Conservation (phyloP, 305 asterid species). For the Fraxinus xanthoxyloides region DNA sequence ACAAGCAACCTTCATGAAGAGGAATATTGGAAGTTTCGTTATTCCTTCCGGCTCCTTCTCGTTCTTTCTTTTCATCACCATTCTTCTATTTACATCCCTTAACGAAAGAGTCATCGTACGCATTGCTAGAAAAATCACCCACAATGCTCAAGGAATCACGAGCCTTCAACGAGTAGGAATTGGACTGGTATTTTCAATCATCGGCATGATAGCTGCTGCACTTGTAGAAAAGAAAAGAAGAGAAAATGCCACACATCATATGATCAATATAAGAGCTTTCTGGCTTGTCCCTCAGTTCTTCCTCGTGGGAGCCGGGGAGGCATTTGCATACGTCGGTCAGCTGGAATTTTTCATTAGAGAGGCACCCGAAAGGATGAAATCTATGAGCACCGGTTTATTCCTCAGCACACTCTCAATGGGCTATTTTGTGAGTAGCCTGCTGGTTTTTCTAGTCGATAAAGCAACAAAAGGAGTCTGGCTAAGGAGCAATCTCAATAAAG, state of each 20-base stretch:
- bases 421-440: constrained; percentile 69
- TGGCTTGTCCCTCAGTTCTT: constrained; percentile 85
- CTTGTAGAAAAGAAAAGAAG: constrained; percentile 53
- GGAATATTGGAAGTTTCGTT: constrained; percentile 45
- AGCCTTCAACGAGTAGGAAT: constrained; percentile 74
- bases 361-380: constrained; percentile 88
- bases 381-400: constrained; percentile 81
- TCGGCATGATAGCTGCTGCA: constrained; percentile 78
- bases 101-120: constrained; percentile 68
- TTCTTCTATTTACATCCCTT: constrained; percentile 70
- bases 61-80: constrained; percentile 66
- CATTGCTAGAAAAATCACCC: constrained; percentile 54
- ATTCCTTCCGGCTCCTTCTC: constrained; percentile 80
- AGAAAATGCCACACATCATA: constrained; percentile 4
- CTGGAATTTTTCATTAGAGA: constrained; percentile 81
- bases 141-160: constrained; percentile 54
- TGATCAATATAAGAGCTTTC: constrained; percentile 51
- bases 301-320: constrained; percentile 83
- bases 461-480: constrained; percentile 55
- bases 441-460: constrained; percentile 57
- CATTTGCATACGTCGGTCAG: constrained; percentile 85
- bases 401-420: constrained; percentile 79
- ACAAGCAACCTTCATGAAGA: constrained; percentile 81
- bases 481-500: constrained; percentile 55
- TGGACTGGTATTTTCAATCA: constrained; percentile 62